phyloP scores from a whole-genome alignment of 73 alveolate genomes.

The Paramecium octaurelia region DNA sequence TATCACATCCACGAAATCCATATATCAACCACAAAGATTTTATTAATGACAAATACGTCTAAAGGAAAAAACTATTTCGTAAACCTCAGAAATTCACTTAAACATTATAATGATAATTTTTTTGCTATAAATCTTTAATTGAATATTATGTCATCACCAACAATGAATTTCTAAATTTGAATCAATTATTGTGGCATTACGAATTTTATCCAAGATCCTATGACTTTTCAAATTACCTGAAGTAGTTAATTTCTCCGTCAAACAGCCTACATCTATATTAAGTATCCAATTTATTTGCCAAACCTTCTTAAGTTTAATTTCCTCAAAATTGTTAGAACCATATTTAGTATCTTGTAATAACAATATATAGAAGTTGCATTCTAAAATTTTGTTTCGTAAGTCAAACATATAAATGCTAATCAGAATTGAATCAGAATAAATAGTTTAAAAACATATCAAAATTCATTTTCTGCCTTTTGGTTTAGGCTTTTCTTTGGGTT shows the following conservation, averaged over 20 bases:
- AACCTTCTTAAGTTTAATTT: background rate
- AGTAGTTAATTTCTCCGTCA: background rate
- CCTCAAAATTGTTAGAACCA: background rate
- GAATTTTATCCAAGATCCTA: background rate
- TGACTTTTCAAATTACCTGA: background rate
- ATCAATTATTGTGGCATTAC: background rate
- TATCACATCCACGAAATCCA: background rate
- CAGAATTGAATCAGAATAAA: background rate
- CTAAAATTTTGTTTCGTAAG: background rate
- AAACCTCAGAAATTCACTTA: background rate
- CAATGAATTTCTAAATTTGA: background rate
- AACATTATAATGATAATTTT: background rate
- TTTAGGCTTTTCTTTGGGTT: background rate
- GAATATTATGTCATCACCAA: background rate
- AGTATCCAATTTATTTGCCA: background rate
- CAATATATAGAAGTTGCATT: background rate
- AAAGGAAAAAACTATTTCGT: background rate
- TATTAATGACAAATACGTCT: background rate
- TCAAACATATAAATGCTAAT: background rate
- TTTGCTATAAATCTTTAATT: background rate
- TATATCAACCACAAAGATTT: background rate
- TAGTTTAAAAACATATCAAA: background rate
- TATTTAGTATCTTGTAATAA: background rate
- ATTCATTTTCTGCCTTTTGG: background rate
- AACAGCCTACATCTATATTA: background rate